Evolutionary conservation across 2,329 filamentous ascomycete genomes (phyloP).

Genomic region (Ophiocordyceps camponoti-leonardi): DNA sequence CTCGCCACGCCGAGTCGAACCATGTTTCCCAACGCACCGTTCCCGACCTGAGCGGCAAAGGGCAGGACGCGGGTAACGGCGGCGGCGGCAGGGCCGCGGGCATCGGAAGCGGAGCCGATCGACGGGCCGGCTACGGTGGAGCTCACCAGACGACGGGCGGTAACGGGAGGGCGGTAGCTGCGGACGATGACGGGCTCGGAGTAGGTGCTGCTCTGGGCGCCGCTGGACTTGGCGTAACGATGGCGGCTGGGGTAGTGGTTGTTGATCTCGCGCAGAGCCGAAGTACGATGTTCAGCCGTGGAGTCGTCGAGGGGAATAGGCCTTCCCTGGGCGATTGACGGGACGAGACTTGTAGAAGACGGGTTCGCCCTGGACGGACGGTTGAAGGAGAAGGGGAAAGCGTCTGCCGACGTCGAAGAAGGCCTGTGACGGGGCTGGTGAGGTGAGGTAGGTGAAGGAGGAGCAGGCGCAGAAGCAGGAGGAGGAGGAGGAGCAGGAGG

Average conservation of each 20-base stretch:
- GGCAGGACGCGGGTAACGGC: conserved; percentile 13
- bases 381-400: conserved; percentile 30
- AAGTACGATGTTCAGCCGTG: conserved; percentile 38
- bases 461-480: conserved; percentile 5
- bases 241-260: conserved; percentile 38
- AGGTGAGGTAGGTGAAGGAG: conserved; percentile 7
- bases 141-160: conserved; percentile 14
- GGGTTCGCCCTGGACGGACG: conserved; percentile 29
- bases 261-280: conserved; percentile 42
- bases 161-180: conserved; percentile 36
- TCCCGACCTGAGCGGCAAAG: conserved; percentile 16
- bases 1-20: conserved; percentile 24
- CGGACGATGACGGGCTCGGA: conserved; percentile 49
- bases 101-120: conserved; percentile 10
- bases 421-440: background rate
- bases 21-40: conserved; percentile 25
- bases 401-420: conserved; percentile 6
- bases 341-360: conserved; percentile 34
- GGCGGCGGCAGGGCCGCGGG: conserved; percentile 11
- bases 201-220: conserved; percentile 39
- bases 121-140: conserved; percentile 11
- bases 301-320: conserved; percentile 39
- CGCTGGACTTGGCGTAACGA: conserved; percentile 37
- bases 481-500: background rate
- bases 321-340: conserved; percentile 36